phyloP scores from a whole-genome alignment of 1,284 basidiomycete genomes.

The Cystobasidium pallidum region DNA sequence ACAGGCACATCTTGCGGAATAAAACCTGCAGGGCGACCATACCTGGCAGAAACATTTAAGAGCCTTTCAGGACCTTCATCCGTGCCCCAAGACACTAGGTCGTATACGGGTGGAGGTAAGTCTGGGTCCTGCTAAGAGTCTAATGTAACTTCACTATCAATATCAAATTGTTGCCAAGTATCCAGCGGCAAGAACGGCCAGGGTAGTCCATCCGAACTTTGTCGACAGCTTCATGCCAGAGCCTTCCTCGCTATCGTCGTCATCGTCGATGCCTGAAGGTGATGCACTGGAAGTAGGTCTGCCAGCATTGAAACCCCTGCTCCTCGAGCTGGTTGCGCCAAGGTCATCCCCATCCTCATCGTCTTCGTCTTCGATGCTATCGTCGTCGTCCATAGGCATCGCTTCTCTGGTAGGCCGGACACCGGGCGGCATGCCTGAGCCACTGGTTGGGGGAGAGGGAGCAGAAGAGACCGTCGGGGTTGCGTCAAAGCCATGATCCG shows the following conservation, averaged over 20 bases:
- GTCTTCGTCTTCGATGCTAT: background rate
- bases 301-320: background rate
- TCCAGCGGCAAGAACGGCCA: conserved; percentile 1
- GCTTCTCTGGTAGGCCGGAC: too few species aligned
- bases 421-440: too few species aligned
- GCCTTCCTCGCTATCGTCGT: conserved; percentile 9
- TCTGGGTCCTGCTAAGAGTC: background rate
- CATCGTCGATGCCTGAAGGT: background rate
- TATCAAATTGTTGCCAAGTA: conserved; percentile 3
- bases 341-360: conserved; percentile 2
- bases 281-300: background rate
- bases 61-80: too few species aligned
- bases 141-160: too few species aligned
- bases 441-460: background rate
- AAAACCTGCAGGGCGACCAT: too few species aligned
- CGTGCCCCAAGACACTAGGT: too few species aligned
- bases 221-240: conserved; percentile 7
- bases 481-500: background rate
- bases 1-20: too few species aligned
- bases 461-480: background rate
- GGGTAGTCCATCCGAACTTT: conserved; percentile 23
- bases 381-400: too few species aligned
- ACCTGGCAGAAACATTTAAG: too few species aligned
- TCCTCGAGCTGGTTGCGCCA: background rate
- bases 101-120: too few species aligned